Evolutionary conservation across 768 basidiomycete genomes (phyloP).

Genomic region (Leccinum variicolor): DNA sequence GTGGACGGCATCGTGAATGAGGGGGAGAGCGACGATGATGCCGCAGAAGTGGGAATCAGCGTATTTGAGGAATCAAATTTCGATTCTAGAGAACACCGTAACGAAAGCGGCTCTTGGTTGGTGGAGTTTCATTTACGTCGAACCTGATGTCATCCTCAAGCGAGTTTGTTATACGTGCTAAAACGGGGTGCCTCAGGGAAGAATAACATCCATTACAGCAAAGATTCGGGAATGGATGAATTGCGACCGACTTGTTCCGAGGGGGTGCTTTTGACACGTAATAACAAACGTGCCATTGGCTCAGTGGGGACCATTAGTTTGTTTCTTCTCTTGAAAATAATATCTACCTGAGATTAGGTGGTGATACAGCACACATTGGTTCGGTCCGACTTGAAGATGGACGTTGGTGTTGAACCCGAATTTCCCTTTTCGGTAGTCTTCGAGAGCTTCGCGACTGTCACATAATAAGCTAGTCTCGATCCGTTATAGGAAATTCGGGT

Average conservation of each 20-base stretch:
- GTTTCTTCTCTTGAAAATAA: not conserved
- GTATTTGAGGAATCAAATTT: not conserved
- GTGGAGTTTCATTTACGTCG: not conserved
- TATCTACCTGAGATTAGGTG: not conserved
- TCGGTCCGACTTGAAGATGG: no score
- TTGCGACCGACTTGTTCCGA: not conserved
- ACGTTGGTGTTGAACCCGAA: not conserved
- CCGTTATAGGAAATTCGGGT: no score
- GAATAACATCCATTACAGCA: no score
- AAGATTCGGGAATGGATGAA: not conserved
- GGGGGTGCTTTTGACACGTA: not conserved
- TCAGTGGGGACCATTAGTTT: not conserved
- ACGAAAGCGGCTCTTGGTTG: not conserved
- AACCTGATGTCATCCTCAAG: not conserved
- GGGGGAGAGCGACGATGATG: not conserved
- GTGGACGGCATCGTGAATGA: slow-evolving; percentile 16
- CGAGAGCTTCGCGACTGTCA: no score
- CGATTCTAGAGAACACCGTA: not conserved
- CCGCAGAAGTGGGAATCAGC: not conserved
- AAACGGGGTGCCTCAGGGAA: no score
- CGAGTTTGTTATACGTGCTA: no score
- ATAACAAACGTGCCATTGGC: not conserved
- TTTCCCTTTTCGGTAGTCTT: not conserved
- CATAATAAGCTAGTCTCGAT: no score
- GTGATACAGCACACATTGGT: not conserved